Conservation (phyloP, 352 stramenopile genomes). For the Phytophthora melonis region DNA sequence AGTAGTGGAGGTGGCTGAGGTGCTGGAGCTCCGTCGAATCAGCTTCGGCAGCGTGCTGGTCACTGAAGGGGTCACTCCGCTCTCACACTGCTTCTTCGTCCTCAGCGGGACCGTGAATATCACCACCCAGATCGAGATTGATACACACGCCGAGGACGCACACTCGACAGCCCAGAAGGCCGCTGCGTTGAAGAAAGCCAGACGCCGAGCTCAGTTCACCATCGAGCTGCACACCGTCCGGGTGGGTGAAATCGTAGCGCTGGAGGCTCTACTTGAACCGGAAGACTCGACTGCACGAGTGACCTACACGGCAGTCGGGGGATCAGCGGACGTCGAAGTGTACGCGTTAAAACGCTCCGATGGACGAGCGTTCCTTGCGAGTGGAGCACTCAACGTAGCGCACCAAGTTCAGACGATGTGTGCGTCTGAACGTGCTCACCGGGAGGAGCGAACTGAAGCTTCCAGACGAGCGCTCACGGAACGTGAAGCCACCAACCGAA, state of each 20-base stretch:
- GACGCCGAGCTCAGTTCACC: slow-evolving; percentile 34
- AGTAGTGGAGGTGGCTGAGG: slow-evolving; percentile 48
- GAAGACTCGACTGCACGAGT: slow-evolving; percentile 22
- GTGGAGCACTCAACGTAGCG: slow-evolving; percentile 5
- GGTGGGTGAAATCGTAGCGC: slow-evolving; percentile 45
- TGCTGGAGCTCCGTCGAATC: slow-evolving; percentile 55
- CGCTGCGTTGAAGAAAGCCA: slow-evolving; percentile 31
- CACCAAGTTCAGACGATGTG: slow-evolving; percentile 25
- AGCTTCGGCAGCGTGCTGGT: slow-evolving; percentile 55
- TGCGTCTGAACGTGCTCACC: slow-evolving; percentile 19
- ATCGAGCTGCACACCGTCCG: slow-evolving; percentile 48
- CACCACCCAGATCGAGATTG: slow-evolving; percentile 35
- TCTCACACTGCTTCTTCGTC: slow-evolving; percentile 49
- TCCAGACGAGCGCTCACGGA: slow-evolving; percentile 19
- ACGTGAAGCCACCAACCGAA: slow-evolving; percentile 18
- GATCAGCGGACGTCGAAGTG: slow-evolving; percentile 53
- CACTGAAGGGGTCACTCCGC: slow-evolving; percentile 28
- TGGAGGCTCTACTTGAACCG: slow-evolving; percentile 45
- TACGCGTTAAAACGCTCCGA: slow-evolving; percentile 47
- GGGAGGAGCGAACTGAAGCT: slow-evolving; percentile 26
- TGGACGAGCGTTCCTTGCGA: slow-evolving; percentile 26
- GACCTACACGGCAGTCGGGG: slow-evolving; percentile 36
- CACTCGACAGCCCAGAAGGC: not conserved
- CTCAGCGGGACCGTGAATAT: slow-evolving; percentile 51
- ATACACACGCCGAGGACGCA: not conserved